Percentiles rank a stretch among this genome's conserved stretches.
These are phyloP conservation scores for Chaetoscypha palmicola DNA, from an alignment of 2,329 filamentous ascomycete species.

Conservation along the genomic window DNA sequence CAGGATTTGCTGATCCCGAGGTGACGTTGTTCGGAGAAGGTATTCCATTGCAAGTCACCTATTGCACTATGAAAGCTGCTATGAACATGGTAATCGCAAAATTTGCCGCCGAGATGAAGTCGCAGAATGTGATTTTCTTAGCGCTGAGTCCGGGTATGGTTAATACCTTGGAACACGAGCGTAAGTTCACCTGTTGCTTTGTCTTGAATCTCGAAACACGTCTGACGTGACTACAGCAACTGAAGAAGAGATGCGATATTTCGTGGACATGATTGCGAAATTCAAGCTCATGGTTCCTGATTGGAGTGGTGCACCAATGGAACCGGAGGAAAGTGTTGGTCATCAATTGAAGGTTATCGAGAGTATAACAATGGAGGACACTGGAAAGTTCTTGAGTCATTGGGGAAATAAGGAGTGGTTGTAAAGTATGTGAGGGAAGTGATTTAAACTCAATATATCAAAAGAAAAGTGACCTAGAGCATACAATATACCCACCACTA, in stretches of 20 bases:
- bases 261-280: no score
- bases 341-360: slow-evolving; percentile 20
- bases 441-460: no score
- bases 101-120: slow-evolving; percentile 40
- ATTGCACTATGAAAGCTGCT: slow-evolving; percentile 37
- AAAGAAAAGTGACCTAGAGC: no score
- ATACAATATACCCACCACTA: no score
- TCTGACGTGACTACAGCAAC: slow-evolving; percentile 3
- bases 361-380: slow-evolving; percentile 13
- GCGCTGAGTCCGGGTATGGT: slow-evolving; percentile 46
- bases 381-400: slow-evolving; percentile 18
- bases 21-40: slow-evolving; percentile 32
- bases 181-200: neutral
- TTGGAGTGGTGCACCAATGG: slow-evolving; percentile 12
- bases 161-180: slow-evolving; percentile 31
- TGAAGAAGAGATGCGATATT: slow-evolving; percentile 3
- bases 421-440: no score
- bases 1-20: slow-evolving; percentile 41
- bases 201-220: no score
- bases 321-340: slow-evolving; percentile 12
- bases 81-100: slow-evolving; percentile 47
- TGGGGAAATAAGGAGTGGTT: slow-evolving; percentile 18
- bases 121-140: slow-evolving; percentile 45
- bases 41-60: slow-evolving; percentile 34
- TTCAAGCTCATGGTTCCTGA: no score